Evolutionary conservation across 1,284 basidiomycete species (phyloP).

Genomic region (Entoloma clypeatum): DNA sequence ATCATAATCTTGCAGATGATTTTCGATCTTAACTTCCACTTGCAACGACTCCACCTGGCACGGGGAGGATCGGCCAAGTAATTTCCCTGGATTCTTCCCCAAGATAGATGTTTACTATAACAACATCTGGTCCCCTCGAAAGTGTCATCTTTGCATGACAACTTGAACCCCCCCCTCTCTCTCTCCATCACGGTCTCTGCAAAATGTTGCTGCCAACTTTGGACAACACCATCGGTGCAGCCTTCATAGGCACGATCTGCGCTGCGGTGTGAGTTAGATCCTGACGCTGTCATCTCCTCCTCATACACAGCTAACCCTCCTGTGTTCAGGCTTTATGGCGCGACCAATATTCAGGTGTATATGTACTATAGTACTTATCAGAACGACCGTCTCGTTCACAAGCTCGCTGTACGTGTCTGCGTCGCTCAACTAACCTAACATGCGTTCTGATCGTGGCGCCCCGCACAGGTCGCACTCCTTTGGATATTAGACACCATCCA

Average conservation of each 20-base stretch:
- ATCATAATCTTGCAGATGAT: no score
- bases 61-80: no score
- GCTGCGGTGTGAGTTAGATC: constrained; percentile 26
- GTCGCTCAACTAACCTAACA: neutral
- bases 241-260: constrained; percentile 26
- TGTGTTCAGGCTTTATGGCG: constrained; percentile 36
- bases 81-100: no score
- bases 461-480: constrained; percentile 17
- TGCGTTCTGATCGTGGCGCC: neutral
- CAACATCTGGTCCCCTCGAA: no score
- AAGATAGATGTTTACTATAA: no score
- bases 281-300: neutral
- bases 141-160: no score
- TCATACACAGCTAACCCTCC: neutral
- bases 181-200: no score
- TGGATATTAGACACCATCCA: constrained; percentile 20
- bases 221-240: constrained; percentile 30
- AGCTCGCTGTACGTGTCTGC: constrained; percentile 31
- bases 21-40: no score
- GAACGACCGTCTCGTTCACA: constrained; percentile 33
- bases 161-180: no score
- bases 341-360: constrained; percentile 38
- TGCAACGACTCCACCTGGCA: no score
- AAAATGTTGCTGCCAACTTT: no score
- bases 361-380: constrained; percentile 37